phyloP scores from a whole-genome alignment of 805 yeast genomes.

The Candida sonorensis region DNA sequence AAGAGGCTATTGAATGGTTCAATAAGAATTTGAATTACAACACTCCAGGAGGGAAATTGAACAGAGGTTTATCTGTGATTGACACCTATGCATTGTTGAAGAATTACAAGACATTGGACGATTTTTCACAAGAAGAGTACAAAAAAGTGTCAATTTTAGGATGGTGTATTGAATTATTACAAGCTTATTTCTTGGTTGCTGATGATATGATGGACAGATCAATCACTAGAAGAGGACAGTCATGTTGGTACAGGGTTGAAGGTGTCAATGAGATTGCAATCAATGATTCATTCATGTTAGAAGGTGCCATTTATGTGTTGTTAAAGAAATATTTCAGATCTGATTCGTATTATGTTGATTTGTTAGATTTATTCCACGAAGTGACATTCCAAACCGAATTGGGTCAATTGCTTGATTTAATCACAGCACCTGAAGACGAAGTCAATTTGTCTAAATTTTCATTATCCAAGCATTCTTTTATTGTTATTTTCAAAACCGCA shows the following conservation, averaged over 20 bases:
- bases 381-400: constrained; percentile 96
- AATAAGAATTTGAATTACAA: constrained; percentile 68
- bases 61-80: constrained; percentile 92
- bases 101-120: constrained; percentile 49
- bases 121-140: constrained; percentile 63
- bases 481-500: constrained; percentile 95
- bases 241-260: constrained; percentile 87
- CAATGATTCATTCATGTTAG: constrained; percentile 95
- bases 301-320: constrained; percentile 84
- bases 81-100: constrained; percentile 85
- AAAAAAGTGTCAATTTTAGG: constrained; percentile 83
- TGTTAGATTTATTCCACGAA: constrained; percentile 92
- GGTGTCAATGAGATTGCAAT: constrained; percentile 91
- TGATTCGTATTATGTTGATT: constrained; percentile 80
- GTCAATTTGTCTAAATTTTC: constrained; percentile 87
- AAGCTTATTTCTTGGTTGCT: constrained; percentile 94
- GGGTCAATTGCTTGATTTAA: constrained; percentile 91
- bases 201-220: constrained; percentile 98
- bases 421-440: constrained; percentile 94
- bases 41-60: constrained; percentile 93
- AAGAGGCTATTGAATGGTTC: constrained; percentile 84
- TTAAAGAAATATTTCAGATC: constrained; percentile 82
- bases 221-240: constrained; percentile 96
- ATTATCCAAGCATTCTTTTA: constrained; percentile 84
- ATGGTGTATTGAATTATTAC: constrained; percentile 91